These are phyloP conservation scores for Alloascoidea hylecoeti DNA, from an alignment of 805 yeast genomes.

Conservation along the genomic window DNA sequence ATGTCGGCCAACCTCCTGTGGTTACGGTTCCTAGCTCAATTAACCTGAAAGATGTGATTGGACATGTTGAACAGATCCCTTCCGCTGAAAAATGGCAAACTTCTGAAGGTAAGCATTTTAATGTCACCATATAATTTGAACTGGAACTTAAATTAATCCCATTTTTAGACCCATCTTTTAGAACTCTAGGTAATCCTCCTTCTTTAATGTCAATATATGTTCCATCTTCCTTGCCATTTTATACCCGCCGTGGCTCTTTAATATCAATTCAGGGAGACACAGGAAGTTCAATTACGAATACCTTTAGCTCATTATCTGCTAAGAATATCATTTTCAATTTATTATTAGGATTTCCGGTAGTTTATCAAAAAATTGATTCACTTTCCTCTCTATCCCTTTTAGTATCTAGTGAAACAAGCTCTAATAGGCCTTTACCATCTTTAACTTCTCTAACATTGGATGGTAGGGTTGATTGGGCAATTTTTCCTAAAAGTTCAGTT, in stretches of 20 bases:
- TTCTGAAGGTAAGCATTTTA: neutral
- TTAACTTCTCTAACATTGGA: conserved; percentile 1
- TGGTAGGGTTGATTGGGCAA: conserved; percentile 1
- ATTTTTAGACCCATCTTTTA: neutral
- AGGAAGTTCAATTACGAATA: neutral
- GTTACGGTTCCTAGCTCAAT: neutral
- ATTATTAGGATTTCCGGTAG: neutral
- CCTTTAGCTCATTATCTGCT: neutral
- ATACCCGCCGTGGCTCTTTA: neutral
- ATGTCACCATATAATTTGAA: neutral
- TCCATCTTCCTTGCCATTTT: neutral
- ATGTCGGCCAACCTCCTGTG: too few relatives aligned
- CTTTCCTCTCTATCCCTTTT: neutral
- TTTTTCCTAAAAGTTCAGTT: neutral
- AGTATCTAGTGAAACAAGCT: neutral
- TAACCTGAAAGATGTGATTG: neutral
- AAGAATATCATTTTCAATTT: neutral
- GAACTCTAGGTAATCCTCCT: neutral
- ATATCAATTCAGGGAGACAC: neutral
- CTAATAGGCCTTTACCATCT: neutral
- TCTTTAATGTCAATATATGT: neutral
- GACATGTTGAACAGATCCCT: neutral
- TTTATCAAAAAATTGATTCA: neutral
- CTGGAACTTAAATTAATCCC: neutral
- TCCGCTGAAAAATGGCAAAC: neutral